Conservation (phyloP, 202 grass and related monocot genomes). For the Dendrocalamus latiflorus region DNA sequence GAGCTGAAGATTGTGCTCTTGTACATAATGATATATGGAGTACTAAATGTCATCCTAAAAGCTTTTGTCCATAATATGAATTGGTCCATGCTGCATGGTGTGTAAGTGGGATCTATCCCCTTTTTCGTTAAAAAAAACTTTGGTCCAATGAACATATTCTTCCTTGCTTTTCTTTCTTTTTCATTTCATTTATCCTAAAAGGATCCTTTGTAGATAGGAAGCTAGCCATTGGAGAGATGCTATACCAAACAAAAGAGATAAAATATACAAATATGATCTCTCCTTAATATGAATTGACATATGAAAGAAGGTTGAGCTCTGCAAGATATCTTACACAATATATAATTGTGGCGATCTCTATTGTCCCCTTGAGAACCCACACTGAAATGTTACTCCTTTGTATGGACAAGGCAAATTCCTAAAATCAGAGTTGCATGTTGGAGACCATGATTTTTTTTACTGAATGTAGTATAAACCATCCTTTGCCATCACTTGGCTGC, state of each 20-base stretch:
- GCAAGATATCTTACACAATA: conserved; percentile 48
- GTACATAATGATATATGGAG: neutral
- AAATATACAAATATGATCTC: neutral
- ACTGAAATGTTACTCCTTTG: conserved; percentile 17
- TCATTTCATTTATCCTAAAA: neutral
- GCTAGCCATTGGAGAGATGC: neutral
- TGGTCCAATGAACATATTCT: no score
- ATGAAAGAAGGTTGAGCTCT: neutral
- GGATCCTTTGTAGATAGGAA: neutral
- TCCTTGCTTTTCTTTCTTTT: no score
- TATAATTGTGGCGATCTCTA: conserved; percentile 52
- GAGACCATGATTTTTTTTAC: neutral
- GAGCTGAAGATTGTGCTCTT: neutral
- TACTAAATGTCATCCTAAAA: neutral
- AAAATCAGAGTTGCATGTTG: neutral
- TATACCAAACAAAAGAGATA: neutral
- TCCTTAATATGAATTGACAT: neutral
- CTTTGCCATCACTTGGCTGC: neutral
- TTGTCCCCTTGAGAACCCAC: conserved; percentile 49
- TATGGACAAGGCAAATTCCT: conserved; percentile 21
- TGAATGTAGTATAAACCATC: neutral
- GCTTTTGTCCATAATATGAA: no score
- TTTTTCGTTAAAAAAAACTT: no score
- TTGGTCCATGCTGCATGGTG: neutral
- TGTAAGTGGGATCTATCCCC: neutral